Conservation (phyloP, 2,329 filamentous ascomycete genomes). For the Fusarium camptoceras region DNA sequence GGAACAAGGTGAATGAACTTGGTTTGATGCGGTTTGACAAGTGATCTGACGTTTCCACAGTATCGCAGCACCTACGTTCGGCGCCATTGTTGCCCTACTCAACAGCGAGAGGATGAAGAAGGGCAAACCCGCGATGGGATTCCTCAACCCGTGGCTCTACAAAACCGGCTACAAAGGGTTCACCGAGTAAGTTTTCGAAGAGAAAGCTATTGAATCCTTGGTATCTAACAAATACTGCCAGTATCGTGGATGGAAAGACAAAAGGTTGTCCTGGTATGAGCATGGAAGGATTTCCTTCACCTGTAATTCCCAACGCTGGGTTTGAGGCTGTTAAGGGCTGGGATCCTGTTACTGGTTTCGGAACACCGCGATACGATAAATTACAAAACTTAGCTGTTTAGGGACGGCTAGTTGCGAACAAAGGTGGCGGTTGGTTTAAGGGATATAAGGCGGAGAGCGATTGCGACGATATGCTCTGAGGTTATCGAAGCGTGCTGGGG, state of each 20-base stretch:
- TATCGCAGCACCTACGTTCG: constrained; percentile 72
- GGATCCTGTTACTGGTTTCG: constrained; percentile 57
- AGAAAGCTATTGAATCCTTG: not conserved
- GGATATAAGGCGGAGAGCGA: not conserved
- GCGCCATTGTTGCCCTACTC: constrained; percentile 71
- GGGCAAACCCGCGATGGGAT: constrained; percentile 66
- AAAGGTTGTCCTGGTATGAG: constrained; percentile 50
- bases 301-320: constrained; percentile 45
- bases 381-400: constrained; percentile 42
- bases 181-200: constrained; percentile 50
- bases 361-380: constrained; percentile 58
- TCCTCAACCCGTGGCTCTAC: constrained; percentile 73
- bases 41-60: constrained; percentile 40
- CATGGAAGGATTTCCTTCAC: constrained; percentile 42
- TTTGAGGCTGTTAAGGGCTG: constrained; percentile 50
- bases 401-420: not conserved
- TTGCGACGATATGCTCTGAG: not conserved
- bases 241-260: constrained; percentile 52
- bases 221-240: constrained; percentile 20
- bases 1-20: constrained; percentile 49
- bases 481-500: not conserved
- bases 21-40: not conserved
- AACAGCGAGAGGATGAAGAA: constrained; percentile 70
- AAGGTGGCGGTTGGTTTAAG: not conserved
- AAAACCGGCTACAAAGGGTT: constrained; percentile 48